Base-by-base conservation (phyloP, 805 yeast species). In the Priceomyces haplophilus region DNA sequence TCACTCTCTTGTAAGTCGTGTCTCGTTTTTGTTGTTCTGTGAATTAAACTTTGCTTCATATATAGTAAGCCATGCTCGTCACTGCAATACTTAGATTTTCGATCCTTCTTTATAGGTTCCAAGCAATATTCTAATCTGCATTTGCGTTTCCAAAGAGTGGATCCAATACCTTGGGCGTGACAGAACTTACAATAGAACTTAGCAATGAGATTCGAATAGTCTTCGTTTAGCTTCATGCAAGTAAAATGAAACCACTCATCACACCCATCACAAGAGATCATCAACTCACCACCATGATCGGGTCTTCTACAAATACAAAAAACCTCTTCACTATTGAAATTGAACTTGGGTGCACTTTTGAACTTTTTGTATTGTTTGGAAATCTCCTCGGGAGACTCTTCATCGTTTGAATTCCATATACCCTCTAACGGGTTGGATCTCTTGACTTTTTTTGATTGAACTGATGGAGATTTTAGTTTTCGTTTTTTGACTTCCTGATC, bases 261-360 rank as follows among this genome's bases (percentile, higher is more conserved):
- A 63, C 97, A 90, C 4, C 88, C 90, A 58, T 89, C 97, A 59
- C 97, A 89, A 0, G 85, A 88, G n/a, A 90, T 85, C 97, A 90
- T 90, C 58, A 89, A 65, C 44, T 79, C 82, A 2, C 73, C 74
- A 1, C 90, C 93, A 45, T 75, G 72, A 54, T 90, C 97, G 0
- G 88, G 84, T 46, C 75, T 76, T 30, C 93, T 73, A 59, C 97
- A 89, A 0, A 82, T 64, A 58, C 97, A 89, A 54, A 73, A 88
- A 5, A 85, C 65, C 51, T 83, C 87, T 49, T 82, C 85, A 17
- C 82, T 70, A 50, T 75, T 68, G 17, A 69, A 51, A 45, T 76
- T 65, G 51, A 59, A 76, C 46, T 73, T 73, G 3, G 76, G 56
- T 16, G 73, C 54, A 7, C 49, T 49, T 5, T 38, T 50, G 52